Conservation (phyloP, 2,329 filamentous ascomycete genomes). For the Fusarium sp. region DNA sequence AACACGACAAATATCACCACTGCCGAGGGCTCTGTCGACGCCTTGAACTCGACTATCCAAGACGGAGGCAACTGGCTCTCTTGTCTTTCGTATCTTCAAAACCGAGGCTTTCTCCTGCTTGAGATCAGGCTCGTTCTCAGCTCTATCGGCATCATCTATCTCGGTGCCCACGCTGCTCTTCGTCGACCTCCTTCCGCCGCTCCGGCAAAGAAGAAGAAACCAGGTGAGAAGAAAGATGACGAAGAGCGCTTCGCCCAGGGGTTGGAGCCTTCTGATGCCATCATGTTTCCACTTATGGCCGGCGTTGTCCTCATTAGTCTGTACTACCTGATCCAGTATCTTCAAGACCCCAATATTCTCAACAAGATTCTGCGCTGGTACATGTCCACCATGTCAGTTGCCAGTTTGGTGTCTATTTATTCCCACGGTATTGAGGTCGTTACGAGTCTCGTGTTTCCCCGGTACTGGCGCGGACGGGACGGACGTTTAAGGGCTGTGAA, state of each 20-base stretch:
- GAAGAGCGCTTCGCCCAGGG: slow-evolving; percentile 65
- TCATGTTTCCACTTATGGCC: slow-evolving; percentile 86
- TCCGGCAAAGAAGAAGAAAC: slow-evolving; percentile 63
- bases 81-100: slow-evolving; percentile 50
- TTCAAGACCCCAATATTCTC: slow-evolving; percentile 83
- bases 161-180: slow-evolving; percentile 87
- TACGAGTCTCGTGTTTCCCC: slow-evolving; percentile 79
- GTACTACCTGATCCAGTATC: slow-evolving; percentile 91
- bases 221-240: slow-evolving; percentile 60
- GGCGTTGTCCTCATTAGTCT: slow-evolving; percentile 78
- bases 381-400: slow-evolving; percentile 83
- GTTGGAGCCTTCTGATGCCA: slow-evolving; percentile 78
- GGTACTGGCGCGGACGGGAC: slow-evolving; percentile 68
- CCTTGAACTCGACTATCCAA: slow-evolving; percentile 50
- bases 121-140: slow-evolving; percentile 68
- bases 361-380: slow-evolving; percentile 88
- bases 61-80: slow-evolving; percentile 41
- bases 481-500: slow-evolving; percentile 63
- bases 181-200: slow-evolving; percentile 85
- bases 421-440: slow-evolving; percentile 77
- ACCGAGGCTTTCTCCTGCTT: slow-evolving; percentile 60
- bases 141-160: slow-evolving; percentile 85
- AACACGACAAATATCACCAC: slow-evolving; percentile 40
- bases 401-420: slow-evolving; percentile 79
- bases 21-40: slow-evolving; percentile 45